A percentile compares a stretch with the other conserved stretches of the same genome.
These are phyloP conservation scores for Polychytrium aggregatum DNA, from an alignment of 192 early-diverging fungal genomes.

Conservation along the genomic window DNA sequence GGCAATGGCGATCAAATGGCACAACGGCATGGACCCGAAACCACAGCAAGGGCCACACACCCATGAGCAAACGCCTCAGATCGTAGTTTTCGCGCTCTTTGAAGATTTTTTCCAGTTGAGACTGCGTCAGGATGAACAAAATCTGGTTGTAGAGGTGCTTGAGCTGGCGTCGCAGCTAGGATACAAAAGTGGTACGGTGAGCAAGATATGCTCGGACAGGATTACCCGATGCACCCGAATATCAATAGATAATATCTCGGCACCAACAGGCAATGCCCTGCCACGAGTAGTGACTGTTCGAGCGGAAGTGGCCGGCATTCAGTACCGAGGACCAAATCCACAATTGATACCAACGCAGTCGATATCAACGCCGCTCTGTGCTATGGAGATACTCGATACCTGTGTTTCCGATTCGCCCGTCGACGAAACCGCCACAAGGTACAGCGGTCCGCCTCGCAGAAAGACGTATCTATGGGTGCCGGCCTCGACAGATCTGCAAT, in stretches of 20 bases:
- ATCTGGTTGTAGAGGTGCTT: conserved; percentile 72
- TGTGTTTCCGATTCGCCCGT: conserved; percentile 66
- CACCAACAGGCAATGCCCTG: too few species aligned
- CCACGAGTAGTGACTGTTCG: too few species aligned
- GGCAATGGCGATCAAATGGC: too few species aligned
- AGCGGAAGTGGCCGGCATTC: too few species aligned
- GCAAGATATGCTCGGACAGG: too few species aligned
- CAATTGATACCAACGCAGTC: background rate
- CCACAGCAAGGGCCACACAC: background rate
- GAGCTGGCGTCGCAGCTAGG: conserved; percentile 68
- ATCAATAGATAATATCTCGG: too few species aligned
- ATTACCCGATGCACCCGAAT: too few species aligned
- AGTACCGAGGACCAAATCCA: too few species aligned
- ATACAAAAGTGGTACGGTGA: background rate
- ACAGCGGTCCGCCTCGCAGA: conserved; percentile 65
- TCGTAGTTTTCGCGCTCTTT: conserved; percentile 81
- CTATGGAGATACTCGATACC: conserved; percentile 11
- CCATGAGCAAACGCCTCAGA: conserved; percentile 53
- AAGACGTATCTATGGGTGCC: conserved; percentile 76
- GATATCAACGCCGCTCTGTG: too few species aligned
- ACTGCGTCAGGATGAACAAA: conserved; percentile 64
- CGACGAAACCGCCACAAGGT: conserved; percentile 70
- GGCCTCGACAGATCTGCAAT: conserved; percentile 48
- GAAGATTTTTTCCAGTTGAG: conserved; percentile 77
- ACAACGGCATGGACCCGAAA: too few species aligned